Conservation (phyloP, 192 early-diverging fungal genomes). For the Irineochytrium annulatum region DNA sequence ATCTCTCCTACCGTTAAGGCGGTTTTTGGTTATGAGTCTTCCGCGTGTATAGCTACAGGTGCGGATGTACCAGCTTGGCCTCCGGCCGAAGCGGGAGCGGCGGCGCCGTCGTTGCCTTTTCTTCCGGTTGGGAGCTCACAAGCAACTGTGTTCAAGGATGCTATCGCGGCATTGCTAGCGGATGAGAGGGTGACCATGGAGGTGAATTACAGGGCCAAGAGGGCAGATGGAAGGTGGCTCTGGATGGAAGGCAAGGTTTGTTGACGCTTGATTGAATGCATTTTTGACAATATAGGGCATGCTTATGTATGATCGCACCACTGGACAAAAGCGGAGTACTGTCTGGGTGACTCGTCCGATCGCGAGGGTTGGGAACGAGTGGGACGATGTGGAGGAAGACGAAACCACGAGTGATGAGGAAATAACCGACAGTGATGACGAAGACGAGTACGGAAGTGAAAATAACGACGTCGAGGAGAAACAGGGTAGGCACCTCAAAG, state of each 20-base stretch:
- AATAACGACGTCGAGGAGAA: slow-evolving; percentile 12
- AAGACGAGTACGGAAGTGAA: neutral
- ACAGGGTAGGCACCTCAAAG: too few relatives aligned
- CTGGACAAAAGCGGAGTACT: slow-evolving; percentile 59
- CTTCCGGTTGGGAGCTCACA: slow-evolving; percentile 48
- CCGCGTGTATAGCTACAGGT: too few relatives aligned
- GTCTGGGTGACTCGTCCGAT: slow-evolving; percentile 77
- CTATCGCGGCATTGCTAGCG: slow-evolving; percentile 47
- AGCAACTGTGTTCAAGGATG: slow-evolving; percentile 56
- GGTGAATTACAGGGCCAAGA: slow-evolving; percentile 53
- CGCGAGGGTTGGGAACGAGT: slow-evolving; percentile 38
- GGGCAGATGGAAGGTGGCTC: slow-evolving; percentile 50
- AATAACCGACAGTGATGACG: slow-evolving; percentile 6
- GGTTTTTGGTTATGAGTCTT: slow-evolving; percentile 61
- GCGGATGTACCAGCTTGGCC: too few relatives aligned
- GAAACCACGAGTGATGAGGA: slow-evolving; percentile 22
- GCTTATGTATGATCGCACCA: slow-evolving; percentile 67
- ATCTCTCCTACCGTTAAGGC: slow-evolving; percentile 64
- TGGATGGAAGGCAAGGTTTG: slow-evolving; percentile 71
- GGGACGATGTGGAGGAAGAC: slow-evolving; percentile 38
- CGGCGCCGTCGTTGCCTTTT: slow-evolving; percentile 49
- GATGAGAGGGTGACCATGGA: slow-evolving; percentile 65
- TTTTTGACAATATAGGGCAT: slow-evolving; percentile 52
- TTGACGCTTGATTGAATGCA: neutral
- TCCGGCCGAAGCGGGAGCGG: slow-evolving; percentile 16